Evolutionary conservation across 169 alveolate genomes (phyloP).

Genomic region (Plasmodium gallinaceum): DNA sequence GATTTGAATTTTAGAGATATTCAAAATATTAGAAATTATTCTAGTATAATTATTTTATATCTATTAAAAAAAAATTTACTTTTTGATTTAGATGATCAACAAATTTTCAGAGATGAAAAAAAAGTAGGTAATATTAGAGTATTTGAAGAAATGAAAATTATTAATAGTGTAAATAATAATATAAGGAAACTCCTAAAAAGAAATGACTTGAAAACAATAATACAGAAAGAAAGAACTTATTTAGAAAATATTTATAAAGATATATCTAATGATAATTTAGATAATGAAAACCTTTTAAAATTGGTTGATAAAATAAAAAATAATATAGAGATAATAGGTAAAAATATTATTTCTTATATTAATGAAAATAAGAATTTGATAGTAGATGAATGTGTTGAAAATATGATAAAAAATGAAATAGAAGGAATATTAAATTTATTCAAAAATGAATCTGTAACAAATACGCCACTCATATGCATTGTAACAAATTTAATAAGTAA

Average conservation of each 20-base stretch:
- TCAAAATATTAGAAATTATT: conserved; percentile 41
- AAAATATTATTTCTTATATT: not conserved
- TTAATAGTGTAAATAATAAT: conserved; percentile 6
- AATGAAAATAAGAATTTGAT: not conserved
- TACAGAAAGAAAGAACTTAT: conserved; percentile 8
- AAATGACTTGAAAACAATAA: not conserved
- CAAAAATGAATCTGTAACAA: not conserved
- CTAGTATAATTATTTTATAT: conserved; percentile 43
- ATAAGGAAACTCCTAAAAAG: conserved; percentile 14
- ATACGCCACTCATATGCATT: not conserved
- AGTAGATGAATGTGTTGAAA: not conserved
- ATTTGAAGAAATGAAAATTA: conserved; percentile 14
- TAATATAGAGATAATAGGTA: not conserved
- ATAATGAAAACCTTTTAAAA: not conserved
- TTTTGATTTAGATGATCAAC: conserved; percentile 39
- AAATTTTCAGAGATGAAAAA: conserved; percentile 53
- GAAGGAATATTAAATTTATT: conserved; percentile 12
- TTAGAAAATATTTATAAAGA: not conserved
- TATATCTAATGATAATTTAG: not conserved
- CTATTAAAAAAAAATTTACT: conserved; percentile 56
- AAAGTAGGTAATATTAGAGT: conserved; percentile 17
- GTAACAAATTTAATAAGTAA: conserved; percentile 15
- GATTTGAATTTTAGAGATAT: conserved; percentile 10
- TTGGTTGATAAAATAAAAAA: conserved; percentile 8
- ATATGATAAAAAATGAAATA: conserved; percentile 7